A percentile compares a stretch with the other conserved stretches of the same genome.
Conservation (phyloP, 371 early-diverging fungal genomes). For the Mucor lusitanicus region DNA sequence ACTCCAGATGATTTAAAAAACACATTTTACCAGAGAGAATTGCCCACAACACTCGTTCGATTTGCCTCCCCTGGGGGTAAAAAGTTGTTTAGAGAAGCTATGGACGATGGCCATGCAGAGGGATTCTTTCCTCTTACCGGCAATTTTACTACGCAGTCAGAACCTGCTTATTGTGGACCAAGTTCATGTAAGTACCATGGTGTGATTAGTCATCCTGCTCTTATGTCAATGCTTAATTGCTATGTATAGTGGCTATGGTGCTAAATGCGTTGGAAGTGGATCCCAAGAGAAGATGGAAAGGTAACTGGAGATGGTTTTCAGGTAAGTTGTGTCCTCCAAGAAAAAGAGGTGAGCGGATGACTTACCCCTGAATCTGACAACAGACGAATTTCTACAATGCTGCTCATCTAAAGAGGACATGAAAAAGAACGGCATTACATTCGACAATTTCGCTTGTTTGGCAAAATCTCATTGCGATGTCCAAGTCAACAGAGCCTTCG, state of each 20-base stretch:
- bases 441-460: slow-evolving; percentile 86
- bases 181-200: slow-evolving; percentile 50
- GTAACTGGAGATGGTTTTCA: slow-evolving; percentile 87
- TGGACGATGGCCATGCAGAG: slow-evolving; percentile 80
- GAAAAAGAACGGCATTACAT: slow-evolving; percentile 84
- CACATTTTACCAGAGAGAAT: slow-evolving; percentile 77
- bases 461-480: slow-evolving; percentile 87
- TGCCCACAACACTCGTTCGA: slow-evolving; percentile 73
- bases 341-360: neutral
- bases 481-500: slow-evolving; percentile 67
- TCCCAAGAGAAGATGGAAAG: slow-evolving; percentile 88
- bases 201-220: slow-evolving; percentile 42
- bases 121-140: slow-evolving; percentile 86
- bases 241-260: slow-evolving; percentile 78
- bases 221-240: slow-evolving; percentile 22
- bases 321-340: slow-evolving; percentile 19
- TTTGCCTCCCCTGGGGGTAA: slow-evolving; percentile 84
- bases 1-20: slow-evolving; percentile 45
- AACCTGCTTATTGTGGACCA: slow-evolving; percentile 73
- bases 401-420: slow-evolving; percentile 79
- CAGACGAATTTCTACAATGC: slow-evolving; percentile 87
- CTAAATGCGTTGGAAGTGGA: slow-evolving; percentile 91
- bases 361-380: neutral
- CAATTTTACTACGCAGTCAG: slow-evolving; percentile 89
- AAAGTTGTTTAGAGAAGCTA: slow-evolving; percentile 73